Evolutionary conservation across 2,329 filamentous ascomycete species (phyloP), one percentile per base, ranked within the genome.

Genomic region (Fusarium sp.): DNA sequence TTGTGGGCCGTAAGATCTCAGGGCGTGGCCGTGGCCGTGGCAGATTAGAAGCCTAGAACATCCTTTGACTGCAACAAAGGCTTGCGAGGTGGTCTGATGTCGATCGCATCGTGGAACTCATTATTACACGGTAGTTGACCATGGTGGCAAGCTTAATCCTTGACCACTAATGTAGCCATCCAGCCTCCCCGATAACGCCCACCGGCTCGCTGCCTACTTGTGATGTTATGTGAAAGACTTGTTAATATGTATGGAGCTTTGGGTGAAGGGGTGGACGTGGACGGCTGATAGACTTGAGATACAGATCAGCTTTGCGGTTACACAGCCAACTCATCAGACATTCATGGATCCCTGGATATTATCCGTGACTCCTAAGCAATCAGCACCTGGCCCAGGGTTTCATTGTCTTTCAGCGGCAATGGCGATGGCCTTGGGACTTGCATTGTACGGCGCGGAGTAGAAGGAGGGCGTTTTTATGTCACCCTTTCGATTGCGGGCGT

Each of bases 81-180:
- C 72, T 74, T 72, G 70, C 48, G 57, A 73, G 53, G 68, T 74
- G 72, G 72, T 58, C 72, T 74, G 72, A 74, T 74, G 64, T 74
- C 59, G 70, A 74, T 74, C 68, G 52, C 52, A 50, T 59, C 49
- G 68, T 70, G 72, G 61, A 70, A 69, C 69, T 74, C 62, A 66
- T 60, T 68, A 58, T 51, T 58, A 46, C 58, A 58, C 55, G 63
- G 59, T 52, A 53, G 42, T 53, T 56, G 38, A 24, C n/a, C 38
- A 20, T 48, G 40, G 26, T 48, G 40, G 26, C 63, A 58, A 57
- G 43, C 22, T 58, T 50, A 40, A 46, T 63, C 46, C 42, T 44
- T 67, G 65, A 49, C 38, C 58, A 63, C 50, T 42, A 59, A 63
- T 57, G 53, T 48, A 57, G 45, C 44, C 44, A 53, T 50, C 57